These are phyloP conservation scores for Phyllostachys edulis DNA, from an alignment of 176 grass and related monocot genomes.

Conservation along the genomic window DNA sequence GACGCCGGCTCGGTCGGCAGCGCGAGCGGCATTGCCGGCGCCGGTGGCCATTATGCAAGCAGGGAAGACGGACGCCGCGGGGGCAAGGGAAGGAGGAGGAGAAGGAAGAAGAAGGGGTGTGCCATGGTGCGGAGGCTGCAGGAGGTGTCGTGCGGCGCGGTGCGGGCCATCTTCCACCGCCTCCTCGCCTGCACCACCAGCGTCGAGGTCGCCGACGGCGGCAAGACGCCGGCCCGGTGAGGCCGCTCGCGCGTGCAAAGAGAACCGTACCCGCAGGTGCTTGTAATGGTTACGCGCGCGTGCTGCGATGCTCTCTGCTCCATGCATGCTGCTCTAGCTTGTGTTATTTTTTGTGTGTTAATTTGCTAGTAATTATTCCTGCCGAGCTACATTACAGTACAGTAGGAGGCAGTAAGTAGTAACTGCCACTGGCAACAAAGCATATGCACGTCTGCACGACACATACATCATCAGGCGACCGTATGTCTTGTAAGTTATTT, in stretches of 20 bases:
- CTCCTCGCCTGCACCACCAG: slow-evolving; percentile 69
- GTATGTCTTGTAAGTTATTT: slow-evolving; percentile 11
- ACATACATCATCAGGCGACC: background rate
- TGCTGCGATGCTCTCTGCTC: background rate
- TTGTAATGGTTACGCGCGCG: background rate
- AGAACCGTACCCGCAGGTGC: background rate
- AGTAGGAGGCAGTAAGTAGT: slow-evolving; percentile 7
- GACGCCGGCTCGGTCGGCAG: slow-evolving; percentile 36
- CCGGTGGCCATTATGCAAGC: background rate
- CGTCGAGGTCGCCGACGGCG: slow-evolving; percentile 68
- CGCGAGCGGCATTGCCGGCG: slow-evolving; percentile 11
- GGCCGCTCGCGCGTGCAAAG: background rate
- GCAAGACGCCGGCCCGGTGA: background rate
- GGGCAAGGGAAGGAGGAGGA: slow-evolving; percentile 1
- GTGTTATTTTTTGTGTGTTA: background rate
- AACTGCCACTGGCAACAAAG: background rate
- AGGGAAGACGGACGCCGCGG: background rate
- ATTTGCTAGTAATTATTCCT: background rate
- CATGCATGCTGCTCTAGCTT: background rate
- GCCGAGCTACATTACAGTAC: background rate
- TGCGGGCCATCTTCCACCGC: slow-evolving; percentile 55
- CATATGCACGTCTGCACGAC: background rate
- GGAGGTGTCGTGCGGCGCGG: slow-evolving; percentile 49
- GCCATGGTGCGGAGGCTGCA: slow-evolving; percentile 48
- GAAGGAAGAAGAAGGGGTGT: slow-evolving; percentile 34